phyloP scores from a whole-genome alignment of 805 yeast genomes.

The Hanseniaspora valbyensis region DNA sequence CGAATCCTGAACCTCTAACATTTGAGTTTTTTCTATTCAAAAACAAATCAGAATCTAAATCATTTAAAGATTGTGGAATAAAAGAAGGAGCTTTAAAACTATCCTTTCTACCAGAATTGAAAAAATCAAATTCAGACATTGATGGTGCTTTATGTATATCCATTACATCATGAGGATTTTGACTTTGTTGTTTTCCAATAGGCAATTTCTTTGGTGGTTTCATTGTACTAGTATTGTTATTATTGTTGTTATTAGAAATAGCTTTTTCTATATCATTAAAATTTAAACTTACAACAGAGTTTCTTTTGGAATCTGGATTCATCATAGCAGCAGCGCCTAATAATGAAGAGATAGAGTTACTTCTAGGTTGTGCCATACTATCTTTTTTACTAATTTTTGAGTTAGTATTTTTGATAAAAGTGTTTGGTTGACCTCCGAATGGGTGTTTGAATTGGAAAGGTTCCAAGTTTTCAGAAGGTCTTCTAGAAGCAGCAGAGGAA shows the following conservation, averaged over 20 bases:
- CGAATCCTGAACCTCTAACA: slow-evolving; percentile 22
- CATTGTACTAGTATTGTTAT: slow-evolving; percentile 16
- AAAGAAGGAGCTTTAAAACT: slow-evolving; percentile 26
- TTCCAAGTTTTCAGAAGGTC: slow-evolving; percentile 43
- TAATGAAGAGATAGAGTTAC: slow-evolving; percentile 17
- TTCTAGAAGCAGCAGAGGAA: slow-evolving; percentile 23
- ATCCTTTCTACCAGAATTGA: slow-evolving; percentile 16
- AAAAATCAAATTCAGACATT: slow-evolving; percentile 19
- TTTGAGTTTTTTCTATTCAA: slow-evolving; percentile 28
- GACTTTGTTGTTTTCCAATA: neutral
- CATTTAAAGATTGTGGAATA: slow-evolving; percentile 19
- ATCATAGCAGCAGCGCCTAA: slow-evolving; percentile 16
- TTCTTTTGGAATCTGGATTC: slow-evolving; percentile 23
- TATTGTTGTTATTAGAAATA: slow-evolving; percentile 12
- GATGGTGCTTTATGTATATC: slow-evolving; percentile 15
- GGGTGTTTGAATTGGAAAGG: slow-evolving; percentile 27
- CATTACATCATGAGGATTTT: slow-evolving; percentile 8
- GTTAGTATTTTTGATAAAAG: slow-evolving; percentile 15
- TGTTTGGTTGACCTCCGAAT: slow-evolving; percentile 11
- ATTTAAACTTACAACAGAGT: slow-evolving; percentile 23
- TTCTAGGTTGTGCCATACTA: slow-evolving; percentile 18
- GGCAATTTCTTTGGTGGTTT: slow-evolving; percentile 22
- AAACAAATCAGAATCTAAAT: slow-evolving; percentile 27
- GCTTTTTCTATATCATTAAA: slow-evolving; percentile 22
- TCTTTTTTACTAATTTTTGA: slow-evolving; percentile 18